Conservation (phyloP, 345 rosid genomes). For the Kandelia obovata region DNA sequence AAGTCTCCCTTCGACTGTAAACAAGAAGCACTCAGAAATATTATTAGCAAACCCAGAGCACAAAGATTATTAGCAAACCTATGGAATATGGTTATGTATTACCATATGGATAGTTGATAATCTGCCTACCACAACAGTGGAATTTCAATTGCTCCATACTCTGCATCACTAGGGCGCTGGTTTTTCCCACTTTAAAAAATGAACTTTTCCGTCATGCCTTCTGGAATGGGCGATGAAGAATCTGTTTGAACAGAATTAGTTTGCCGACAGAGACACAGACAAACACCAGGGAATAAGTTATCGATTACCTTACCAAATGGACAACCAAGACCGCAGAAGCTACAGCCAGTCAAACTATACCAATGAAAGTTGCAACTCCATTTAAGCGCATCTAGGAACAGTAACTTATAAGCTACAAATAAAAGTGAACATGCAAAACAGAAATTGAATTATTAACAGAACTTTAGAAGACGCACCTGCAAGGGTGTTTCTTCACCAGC, state of each 20-base stretch:
- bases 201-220: constrained; percentile 39
- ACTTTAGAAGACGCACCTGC: constrained; percentile 23
- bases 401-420: not conserved
- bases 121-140: constrained; percentile 68
- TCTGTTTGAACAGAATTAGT: constrained; percentile 26
- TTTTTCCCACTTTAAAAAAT: constrained; percentile 37
- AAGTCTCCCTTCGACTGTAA: no score
- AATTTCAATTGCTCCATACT: constrained; percentile 71
- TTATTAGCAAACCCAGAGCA: constrained; percentile 37
- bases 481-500: constrained; percentile 32
- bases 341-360: constrained; percentile 80
- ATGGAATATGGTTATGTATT: constrained; percentile 20
- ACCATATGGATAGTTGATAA: not conserved
- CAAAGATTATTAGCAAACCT: constrained; percentile 1
- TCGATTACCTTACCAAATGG: constrained; percentile 54
- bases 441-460: constrained; percentile 4
- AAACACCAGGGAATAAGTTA: not conserved
- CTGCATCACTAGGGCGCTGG: constrained; percentile 43
- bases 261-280: not conserved
- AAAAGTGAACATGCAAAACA: not conserved
- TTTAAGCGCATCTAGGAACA: constrained; percentile 73
- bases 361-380: constrained; percentile 96
- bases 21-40: no score
- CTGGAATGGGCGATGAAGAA: constrained; percentile 70
- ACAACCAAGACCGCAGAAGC: constrained; percentile 69